A percentile compares a stretch with the other conserved stretches of the same genome.
Evolutionary conservation across 495 filamentous ascomycete species (phyloP).

Genomic region (Aspergillus panamensis): DNA sequence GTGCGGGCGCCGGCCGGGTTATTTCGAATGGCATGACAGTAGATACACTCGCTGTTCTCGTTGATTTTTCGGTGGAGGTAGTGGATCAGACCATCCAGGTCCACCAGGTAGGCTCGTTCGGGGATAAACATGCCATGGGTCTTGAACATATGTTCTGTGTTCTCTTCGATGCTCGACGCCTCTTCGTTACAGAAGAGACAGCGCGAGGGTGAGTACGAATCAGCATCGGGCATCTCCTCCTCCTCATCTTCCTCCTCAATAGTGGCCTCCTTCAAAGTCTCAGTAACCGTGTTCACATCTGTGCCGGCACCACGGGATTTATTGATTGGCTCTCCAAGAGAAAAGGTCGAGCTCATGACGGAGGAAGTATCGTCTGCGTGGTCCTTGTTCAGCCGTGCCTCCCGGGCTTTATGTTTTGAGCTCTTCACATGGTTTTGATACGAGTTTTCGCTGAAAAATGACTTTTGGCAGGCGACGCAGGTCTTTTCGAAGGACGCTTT

Average conservation of each 20-base stretch:
- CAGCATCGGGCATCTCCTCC: constrained; percentile 29
- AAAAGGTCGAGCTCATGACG: constrained; percentile 86
- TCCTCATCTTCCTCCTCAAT: constrained; percentile 53
- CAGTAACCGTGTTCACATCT: constrained; percentile 76
- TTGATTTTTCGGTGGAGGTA: constrained; percentile 72
- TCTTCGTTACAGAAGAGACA: constrained; percentile 91
- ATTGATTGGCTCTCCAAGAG: constrained; percentile 74
- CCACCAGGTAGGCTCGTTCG: constrained; percentile 73
- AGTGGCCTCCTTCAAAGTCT: constrained; percentile 70
- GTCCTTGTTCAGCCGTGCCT: constrained; percentile 46
- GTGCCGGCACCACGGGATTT: constrained; percentile 48
- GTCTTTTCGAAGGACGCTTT: constrained; percentile 84
- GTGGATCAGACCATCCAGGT: constrained; percentile 76
- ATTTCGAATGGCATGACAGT: constrained; percentile 74
- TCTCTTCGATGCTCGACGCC: constrained; percentile 67
- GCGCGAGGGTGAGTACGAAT: constrained; percentile 50
- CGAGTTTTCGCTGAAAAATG: constrained; percentile 93
- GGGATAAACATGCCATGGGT: constrained; percentile 96
- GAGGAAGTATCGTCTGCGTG: constrained; percentile 69
- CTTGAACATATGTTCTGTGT: constrained; percentile 83
- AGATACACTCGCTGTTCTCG: constrained; percentile 75
- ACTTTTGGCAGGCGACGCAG: constrained; percentile 82
- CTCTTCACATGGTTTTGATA: constrained; percentile 90
- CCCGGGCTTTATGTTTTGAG: constrained; percentile 79
- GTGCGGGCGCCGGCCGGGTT: constrained; percentile 75